Percentiles rank a stretch among this genome's conserved stretches.
These are phyloP conservation scores for Quercus aquifolioides DNA, from an alignment of 306 rosid genomes.

Conservation along the genomic window DNA sequence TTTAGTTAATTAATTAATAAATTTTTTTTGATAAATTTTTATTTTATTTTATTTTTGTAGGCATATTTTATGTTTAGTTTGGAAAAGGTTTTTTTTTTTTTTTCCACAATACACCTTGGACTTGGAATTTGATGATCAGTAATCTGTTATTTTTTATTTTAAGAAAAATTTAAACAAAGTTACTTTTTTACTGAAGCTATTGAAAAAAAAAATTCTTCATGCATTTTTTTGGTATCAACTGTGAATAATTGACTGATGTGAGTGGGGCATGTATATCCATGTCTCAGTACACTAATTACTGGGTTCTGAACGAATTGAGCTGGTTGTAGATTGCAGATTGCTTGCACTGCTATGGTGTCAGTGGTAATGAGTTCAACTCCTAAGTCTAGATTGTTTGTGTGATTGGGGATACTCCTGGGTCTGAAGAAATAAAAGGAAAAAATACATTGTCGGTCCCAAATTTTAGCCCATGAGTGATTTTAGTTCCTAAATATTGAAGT, in stretches of 20 bases:
- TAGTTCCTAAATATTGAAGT: too few relatives aligned
- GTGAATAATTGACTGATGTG: neutral
- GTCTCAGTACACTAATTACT: neutral
- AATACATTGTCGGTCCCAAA: too few relatives aligned
- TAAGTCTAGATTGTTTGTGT: neutral
- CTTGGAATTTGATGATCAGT: neutral
- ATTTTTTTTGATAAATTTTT: too few relatives aligned
- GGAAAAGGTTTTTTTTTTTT: too few relatives aligned
- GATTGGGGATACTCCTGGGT: neutral
- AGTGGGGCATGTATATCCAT: neutral
- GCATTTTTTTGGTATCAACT: neutral
- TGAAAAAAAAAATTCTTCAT: neutral
- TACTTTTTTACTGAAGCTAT: neutral
- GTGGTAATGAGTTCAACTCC: neutral
- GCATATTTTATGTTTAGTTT: too few relatives aligned
- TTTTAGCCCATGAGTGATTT: too few relatives aligned
- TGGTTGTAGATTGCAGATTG: neutral
- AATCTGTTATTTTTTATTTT: neutral
- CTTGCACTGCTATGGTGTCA: neutral
- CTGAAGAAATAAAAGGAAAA: neutral
- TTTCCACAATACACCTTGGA: too few relatives aligned
- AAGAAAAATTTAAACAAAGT: neutral
- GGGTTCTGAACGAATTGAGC: neutral
- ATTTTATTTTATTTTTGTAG: too few relatives aligned
- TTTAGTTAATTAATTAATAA: too few relatives aligned